Conservation (phyloP, 306 rosid species). For the Cicer judaicum region DNA sequence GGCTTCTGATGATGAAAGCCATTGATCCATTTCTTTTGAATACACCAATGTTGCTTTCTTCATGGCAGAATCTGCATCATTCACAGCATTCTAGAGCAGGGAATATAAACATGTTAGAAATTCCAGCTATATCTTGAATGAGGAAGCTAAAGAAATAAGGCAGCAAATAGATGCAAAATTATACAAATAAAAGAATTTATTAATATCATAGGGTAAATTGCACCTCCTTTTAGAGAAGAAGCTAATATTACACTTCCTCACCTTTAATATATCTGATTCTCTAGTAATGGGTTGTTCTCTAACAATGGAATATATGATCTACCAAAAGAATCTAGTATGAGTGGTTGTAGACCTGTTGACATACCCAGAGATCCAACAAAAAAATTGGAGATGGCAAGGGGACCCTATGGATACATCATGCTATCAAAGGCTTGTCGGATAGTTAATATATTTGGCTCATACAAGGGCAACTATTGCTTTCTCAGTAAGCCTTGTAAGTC, state of each 20-base stretch:
- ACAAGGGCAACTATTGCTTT: no score
- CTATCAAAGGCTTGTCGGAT: no score
- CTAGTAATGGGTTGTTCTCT: no score
- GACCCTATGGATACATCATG: no score
- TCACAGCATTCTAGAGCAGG: slow-evolving; percentile 64
- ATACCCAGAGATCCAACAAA: no score
- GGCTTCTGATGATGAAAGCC: slow-evolving; percentile 69
- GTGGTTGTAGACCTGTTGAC: no score
- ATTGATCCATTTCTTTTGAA: slow-evolving; percentile 59
- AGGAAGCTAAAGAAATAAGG: slow-evolving; percentile 27
- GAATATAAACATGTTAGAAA: slow-evolving; percentile 34
- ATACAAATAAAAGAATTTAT: slow-evolving; percentile 7
- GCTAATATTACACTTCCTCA: not conserved
- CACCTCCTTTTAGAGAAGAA: not conserved
- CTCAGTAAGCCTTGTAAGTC: no score
- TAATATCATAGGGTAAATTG: not conserved
- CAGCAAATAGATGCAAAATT: slow-evolving; percentile 25
- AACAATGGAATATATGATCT: no score
- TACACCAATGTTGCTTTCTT: slow-evolving; percentile 56
- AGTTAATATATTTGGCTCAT: no score
- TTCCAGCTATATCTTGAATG: slow-evolving; percentile 24
- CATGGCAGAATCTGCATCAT: slow-evolving; percentile 54
- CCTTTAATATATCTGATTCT: not conserved
- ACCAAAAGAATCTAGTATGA: no score
- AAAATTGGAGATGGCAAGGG: no score